These are phyloP conservation scores for Filosporella fistucella DNA, from an alignment of 495 filamentous ascomycete genomes.

Conservation along the genomic window DNA sequence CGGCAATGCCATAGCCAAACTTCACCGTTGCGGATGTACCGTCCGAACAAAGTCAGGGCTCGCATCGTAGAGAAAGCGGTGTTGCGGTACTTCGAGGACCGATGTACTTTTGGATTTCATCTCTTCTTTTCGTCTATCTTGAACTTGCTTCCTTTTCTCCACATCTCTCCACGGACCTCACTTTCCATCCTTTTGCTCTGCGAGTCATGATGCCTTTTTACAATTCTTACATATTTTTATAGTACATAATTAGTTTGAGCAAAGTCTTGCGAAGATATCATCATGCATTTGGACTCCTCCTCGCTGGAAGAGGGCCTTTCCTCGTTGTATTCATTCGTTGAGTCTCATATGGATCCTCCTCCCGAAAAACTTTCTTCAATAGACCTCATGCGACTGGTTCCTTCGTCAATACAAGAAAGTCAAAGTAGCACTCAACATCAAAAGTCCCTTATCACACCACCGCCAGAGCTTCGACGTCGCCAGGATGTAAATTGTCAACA, in stretches of 20 bases:
- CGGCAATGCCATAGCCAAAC: constrained; percentile 14
- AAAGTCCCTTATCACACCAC: constrained; percentile 16
- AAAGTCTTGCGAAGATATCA: neutral
- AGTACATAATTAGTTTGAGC: neutral
- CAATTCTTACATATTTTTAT: constrained; percentile 3
- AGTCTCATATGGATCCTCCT: constrained; percentile 7
- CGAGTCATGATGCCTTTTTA: constrained; percentile 18
- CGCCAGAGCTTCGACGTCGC: constrained; percentile 20
- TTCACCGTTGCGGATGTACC: neutral
- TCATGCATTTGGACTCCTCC: constrained; percentile 12
- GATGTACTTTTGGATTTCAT: neutral
- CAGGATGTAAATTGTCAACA: constrained; percentile 19
- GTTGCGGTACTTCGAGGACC: no score
- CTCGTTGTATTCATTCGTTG: constrained; percentile 8
- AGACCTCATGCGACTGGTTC: neutral
- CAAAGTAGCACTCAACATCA: constrained; percentile 6
- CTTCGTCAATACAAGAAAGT: neutral
- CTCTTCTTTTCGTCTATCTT: neutral
- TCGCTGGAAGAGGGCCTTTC: constrained; percentile 16
- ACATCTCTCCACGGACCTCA: neutral
- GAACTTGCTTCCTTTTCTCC: neutral
- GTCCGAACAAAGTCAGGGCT: neutral
- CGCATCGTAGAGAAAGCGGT: no score
- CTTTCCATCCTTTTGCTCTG: constrained; percentile 13
- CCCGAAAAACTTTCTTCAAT: neutral